phyloP scores from a whole-genome alignment of 2,329 filamentous ascomycete genomes.

The Didymellaceae sp. region DNA sequence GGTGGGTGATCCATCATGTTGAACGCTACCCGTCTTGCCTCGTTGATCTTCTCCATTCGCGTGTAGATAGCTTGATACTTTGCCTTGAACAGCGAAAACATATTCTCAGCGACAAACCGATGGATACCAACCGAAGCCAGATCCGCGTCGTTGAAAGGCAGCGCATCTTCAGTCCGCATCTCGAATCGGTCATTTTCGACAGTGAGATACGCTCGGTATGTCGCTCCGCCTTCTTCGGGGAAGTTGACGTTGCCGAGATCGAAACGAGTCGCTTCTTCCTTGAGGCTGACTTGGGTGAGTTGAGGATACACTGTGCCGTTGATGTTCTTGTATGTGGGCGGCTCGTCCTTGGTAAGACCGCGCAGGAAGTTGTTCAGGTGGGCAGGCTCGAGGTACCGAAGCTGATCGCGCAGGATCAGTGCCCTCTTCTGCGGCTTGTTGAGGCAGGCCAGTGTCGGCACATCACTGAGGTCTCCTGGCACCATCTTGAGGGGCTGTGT shows the following conservation, averaged over 20 bases:
- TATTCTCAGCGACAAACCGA: conserved; percentile 29
- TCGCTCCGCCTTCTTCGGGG: conserved; percentile 19
- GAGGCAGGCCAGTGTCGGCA: conserved; percentile 27
- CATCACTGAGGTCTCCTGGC: conserved; percentile 17
- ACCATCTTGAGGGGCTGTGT: background rate
- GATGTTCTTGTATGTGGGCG: conserved; percentile 35
- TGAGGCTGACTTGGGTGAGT: conserved; percentile 30
- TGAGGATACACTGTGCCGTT: conserved; percentile 30
- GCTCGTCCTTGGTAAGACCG: conserved; percentile 35
- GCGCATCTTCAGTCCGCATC: conserved; percentile 24
- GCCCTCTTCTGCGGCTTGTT: conserved; percentile 39
- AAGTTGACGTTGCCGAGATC: conserved; percentile 43
- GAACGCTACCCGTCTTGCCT: conserved; percentile 29
- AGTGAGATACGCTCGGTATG: conserved; percentile 22
- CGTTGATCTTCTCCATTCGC: conserved; percentile 33
- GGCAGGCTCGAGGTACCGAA: conserved; percentile 30
- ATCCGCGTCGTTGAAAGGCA: conserved; percentile 27
- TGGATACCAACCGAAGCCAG: conserved; percentile 31
- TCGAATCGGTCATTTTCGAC: conserved; percentile 30
- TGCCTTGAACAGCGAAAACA: conserved; percentile 30
- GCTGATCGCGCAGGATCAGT: conserved; percentile 35
- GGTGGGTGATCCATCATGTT: conserved; percentile 22
- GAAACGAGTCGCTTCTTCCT: conserved; percentile 27
- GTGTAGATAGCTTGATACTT: conserved; percentile 35
- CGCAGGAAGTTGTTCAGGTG: conserved; percentile 39